Evolutionary conservation across 2,329 filamentous ascomycete genomes (phyloP), one percentile per base, ranked within the genome.

Genomic region (Grosmannia clavigera): DNA sequence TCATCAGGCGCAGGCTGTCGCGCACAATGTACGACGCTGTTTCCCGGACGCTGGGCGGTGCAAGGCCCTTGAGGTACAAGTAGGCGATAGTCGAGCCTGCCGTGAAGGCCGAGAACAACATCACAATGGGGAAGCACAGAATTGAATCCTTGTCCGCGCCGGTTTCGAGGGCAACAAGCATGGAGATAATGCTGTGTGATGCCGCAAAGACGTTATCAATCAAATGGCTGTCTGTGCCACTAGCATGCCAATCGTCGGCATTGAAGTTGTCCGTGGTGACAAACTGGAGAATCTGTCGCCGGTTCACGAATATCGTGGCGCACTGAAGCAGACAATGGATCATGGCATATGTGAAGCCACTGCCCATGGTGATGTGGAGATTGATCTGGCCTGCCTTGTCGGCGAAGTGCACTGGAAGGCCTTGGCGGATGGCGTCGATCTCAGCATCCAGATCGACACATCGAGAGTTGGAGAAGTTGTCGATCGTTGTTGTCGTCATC

Each of bases 361-460:
- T 83, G 43, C 81, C 81, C 81, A 84, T 84, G 25, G 81, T 83
- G 67, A 84, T 82, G 69, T 84, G 81, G 5, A 83, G 72, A 66
- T 78, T 81, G 67, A 84, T 81, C 70, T 84, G 81, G 48, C 78
- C 79, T 0, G 80, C 78, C 70, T 84, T 83, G 66, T 84, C 81
- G 63, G 81, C 74, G 60, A 81, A 83, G 68, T 83, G 81, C 73
- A 81, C 77, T 1, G 81, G 81, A 53, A 84, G 70, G 1, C 78
- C 77, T 62, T 73, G 74, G 38, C 81, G 78, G 12, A 84, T 77
- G 10, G 72, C 70, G 40, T 83, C 80, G 61, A 84, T 82, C 60
- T 81, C 79, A 29, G 70, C 73, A 64, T 82, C 77, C 5, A 84
- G 72, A 14, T 72, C 72, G 11, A 71, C 68, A 66, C 80, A 83